Evolutionary conservation across 2,329 filamentous ascomycete genomes (phyloP), one percentile per base, ranked within the genome.

Genomic region (Fusarium concolor): DNA sequence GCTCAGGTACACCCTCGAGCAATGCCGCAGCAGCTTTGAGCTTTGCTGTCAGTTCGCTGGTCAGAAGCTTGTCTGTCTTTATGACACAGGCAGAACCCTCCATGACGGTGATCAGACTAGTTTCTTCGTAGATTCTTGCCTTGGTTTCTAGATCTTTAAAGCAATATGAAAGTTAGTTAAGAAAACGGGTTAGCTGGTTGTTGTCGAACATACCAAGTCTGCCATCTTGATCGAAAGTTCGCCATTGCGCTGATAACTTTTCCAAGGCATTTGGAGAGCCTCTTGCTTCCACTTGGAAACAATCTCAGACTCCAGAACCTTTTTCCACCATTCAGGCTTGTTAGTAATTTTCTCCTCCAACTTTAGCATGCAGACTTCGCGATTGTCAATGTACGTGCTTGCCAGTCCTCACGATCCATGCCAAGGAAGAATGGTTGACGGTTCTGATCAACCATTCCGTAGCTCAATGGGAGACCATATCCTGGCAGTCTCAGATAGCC

Each of bases 321-420:
- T 77, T 22, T 41, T 58, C 35, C 79, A 65, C 79, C 79, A 82
- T 33, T 75, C 68, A 1, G 71, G 68, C 63, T 81, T 81, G 67
- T 81, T 78, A 2, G 78, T 79, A 24, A 81, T 68, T 7, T 56
- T 42, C 44, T 78, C 75, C 67, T 81, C 76, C 24, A 79, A 45
- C 5, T 67, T 58, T 24, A 79, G 71, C 77, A 81, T 80, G 29
- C 72, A 73, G 6, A 78, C 60, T 65, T 26, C 26, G 8, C 26
- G 26, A 7, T 26, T 26, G 26, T 26, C 9, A 26, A 8, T 26
- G 26, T 26, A 4, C 26, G 8, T 26, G 26, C 6, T 26, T 26
- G 6, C 26, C 26, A 26, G 26, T 26, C 26, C 26, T 26, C 26
- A 8, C 5, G 9, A n/a, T n/a, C n/a, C 26, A 26, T 6, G 26